Conservation (phyloP, 768 basidiomycete genomes). For the Hypsizygus marmoreus region DNA sequence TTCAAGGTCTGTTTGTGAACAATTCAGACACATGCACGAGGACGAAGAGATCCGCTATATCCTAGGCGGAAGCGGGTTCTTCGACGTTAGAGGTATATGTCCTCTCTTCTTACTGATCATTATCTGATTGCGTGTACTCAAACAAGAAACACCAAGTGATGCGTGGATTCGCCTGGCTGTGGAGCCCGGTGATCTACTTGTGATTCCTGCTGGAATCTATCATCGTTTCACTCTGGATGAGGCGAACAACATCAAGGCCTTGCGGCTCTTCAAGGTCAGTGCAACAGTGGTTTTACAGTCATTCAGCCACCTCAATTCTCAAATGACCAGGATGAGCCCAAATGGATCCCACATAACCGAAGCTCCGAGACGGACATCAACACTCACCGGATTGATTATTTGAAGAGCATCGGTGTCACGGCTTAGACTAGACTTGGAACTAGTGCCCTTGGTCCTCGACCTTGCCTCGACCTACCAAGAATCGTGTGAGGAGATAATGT, state of each 20-base stretch:
- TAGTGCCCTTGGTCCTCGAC: too few relatives aligned
- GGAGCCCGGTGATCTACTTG: constrained; percentile 77
- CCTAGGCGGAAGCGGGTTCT: constrained; percentile 85
- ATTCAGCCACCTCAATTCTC: not conserved
- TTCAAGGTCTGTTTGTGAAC: not conserved
- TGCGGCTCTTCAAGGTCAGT: constrained; percentile 82
- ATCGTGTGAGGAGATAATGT: too few relatives aligned
- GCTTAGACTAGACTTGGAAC: too few relatives aligned
- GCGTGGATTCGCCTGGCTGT: constrained; percentile 83
- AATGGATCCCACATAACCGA: constrained; percentile 83
- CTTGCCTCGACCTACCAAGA: too few relatives aligned
- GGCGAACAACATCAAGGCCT: constrained; percentile 67
- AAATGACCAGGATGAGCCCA: constrained; percentile 76
- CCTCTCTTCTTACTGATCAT: not conserved
- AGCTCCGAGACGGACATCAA: constrained; percentile 63
- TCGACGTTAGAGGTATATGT: constrained; percentile 81
- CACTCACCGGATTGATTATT: constrained; percentile 60
- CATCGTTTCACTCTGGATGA: constrained; percentile 93
- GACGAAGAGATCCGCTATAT: constrained; percentile 96
- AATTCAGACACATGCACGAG: constrained; percentile 83
- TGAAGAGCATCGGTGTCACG: constrained; percentile 48
- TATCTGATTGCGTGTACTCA: not conserved
- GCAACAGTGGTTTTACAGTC: not conserved
- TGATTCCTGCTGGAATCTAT: constrained; percentile 90
- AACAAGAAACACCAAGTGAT: constrained; percentile 61